These are phyloP conservation scores for Solanum ahanhuiri DNA, from an alignment of 257 asterid genomes.

Conservation along the genomic window DNA sequence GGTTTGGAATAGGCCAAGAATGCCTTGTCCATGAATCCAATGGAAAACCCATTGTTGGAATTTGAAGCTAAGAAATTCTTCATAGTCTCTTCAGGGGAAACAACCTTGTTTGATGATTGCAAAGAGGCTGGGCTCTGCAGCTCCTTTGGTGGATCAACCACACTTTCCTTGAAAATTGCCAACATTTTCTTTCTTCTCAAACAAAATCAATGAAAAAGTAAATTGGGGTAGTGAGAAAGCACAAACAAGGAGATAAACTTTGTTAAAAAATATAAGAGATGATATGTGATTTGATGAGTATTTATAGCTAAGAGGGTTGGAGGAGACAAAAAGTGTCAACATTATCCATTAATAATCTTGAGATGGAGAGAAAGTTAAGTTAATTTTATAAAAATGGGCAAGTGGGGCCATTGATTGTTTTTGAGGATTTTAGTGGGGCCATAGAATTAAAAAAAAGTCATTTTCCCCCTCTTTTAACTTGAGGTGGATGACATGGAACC, in stretches of 20 bases:
- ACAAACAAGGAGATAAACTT: not conserved
- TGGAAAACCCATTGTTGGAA: conserved; percentile 39
- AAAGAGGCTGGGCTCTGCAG: conserved; percentile 56
- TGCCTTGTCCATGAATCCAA: conserved; percentile 56
- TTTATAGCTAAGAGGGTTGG: conserved; percentile 23
- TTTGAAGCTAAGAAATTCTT: conserved; percentile 50
- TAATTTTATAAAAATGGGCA: not conserved
- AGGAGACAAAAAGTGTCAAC: conserved; percentile 29
- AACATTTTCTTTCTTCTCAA: conserved; percentile 36
- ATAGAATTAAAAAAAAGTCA: not conserved
- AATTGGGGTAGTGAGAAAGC: not conserved
- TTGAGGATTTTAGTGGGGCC: not conserved
- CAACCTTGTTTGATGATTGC: conserved; percentile 11
- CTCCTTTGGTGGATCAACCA: conserved; percentile 75
- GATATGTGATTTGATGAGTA: conserved; percentile 14
- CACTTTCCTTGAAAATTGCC: conserved; percentile 63
- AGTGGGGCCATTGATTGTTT: not conserved
- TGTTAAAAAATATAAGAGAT: conserved; percentile 1
- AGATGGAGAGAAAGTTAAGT: not conserved
- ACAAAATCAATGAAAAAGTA: not conserved
- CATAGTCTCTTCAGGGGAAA: conserved; percentile 38
- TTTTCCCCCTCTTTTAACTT: not conserved
- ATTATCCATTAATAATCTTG: conserved; percentile 30
- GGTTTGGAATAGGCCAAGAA: conserved; percentile 49
- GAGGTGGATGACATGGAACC: not conserved